Evolutionary conservation across 805 yeast genomes (phyloP), one percentile per base, ranked within the genome.

Genomic region (Saitoella complicata): DNA sequence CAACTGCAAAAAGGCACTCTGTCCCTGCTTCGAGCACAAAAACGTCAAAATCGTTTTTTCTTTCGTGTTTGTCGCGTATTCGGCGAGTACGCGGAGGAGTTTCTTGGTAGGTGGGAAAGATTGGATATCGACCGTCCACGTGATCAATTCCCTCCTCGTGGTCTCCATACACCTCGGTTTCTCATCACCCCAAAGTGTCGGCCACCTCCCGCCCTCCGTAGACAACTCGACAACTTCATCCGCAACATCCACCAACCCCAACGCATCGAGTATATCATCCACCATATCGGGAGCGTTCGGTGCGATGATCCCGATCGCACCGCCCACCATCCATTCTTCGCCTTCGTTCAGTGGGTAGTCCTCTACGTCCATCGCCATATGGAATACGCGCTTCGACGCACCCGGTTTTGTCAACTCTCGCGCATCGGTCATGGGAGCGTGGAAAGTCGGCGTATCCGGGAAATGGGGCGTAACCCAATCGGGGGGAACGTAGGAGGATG

Each of bases 171-270:
- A 32, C 4, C 58, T 46, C 2, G 55, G 41, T 38, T 42, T 41
- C 8, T 50, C 58, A 6, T 52, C 57, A 7, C 53, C 58, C 58
- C 58, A 54, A 13, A 54, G 49, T 5, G 58, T 52, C 2, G 58
- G 58, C 58, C 58, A 54, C 5, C 58, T 51, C 21, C 58, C 58
- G 13, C 52, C 46, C 6, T 34, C 36, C 2, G 58, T 54, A 9
- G 32, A 13, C 32, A 54, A 40, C 9, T 37, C 41, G 6, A 50
- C 45, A 11, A 44, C 41, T 8, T 31, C 42, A 13, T 53, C 51
- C 6, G 45, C 37, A 6, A 37, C 37, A 7, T 36, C 44, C 2
- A 47, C 31, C 9, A 49, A 8, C 9, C 37, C 40, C 10, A 54
- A 46, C 4, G 48, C 42, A 7, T 31, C 40, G 7, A 54, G 43